phyloP scores from a whole-genome alignment of 495 filamentous ascomycete genomes.

The Aspergillus conjunctus region DNA sequence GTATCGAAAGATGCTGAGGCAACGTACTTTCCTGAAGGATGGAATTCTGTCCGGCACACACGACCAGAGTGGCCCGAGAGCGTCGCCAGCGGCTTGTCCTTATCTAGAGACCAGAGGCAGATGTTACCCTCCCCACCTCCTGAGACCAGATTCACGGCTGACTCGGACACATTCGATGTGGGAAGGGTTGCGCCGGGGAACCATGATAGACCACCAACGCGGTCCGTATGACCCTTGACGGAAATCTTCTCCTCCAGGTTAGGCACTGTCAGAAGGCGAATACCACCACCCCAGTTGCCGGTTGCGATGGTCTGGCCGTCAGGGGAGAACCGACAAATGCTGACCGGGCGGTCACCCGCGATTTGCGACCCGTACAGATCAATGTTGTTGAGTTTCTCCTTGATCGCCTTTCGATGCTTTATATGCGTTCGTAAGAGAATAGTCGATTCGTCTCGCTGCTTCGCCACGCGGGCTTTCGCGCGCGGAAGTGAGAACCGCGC shows the following conservation, averaged over 20 bases:
- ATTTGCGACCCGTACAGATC: conserved; percentile 92
- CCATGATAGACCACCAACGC: conserved; percentile 90
- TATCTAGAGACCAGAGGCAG: conserved; percentile 84
- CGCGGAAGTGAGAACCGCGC: conserved; percentile 83
- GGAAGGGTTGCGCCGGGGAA: conserved; percentile 79
- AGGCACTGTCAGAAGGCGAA: conserved; percentile 82
- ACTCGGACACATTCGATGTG: conserved; percentile 64
- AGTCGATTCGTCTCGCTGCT: conserved; percentile 74
- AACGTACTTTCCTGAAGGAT: conserved; percentile 86
- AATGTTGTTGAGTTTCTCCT: conserved; percentile 78
- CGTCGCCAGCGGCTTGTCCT: conserved; percentile 81
- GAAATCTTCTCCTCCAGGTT: conserved; percentile 73
- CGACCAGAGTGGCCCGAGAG: conserved; percentile 83
- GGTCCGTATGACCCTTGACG: conserved; percentile 79
- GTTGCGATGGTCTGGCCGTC: conserved; percentile 81
- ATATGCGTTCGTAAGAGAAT: conserved; percentile 87
- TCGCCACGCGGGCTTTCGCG: conserved; percentile 73
- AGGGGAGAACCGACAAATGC: conserved; percentile 88
- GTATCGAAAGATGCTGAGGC: conserved; percentile 95
- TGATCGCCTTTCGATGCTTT: conserved; percentile 84
- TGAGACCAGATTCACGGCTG: conserved; percentile 82
- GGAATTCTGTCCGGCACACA: conserved; percentile 90
- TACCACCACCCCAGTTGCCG: conserved; percentile 87
- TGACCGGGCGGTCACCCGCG: conserved; percentile 84
- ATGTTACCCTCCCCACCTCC: conserved; percentile 89